Evolutionary conservation across 2,329 filamentous ascomycete species (phyloP), one percentile per base, ranked within the genome.

Genomic region (Ilyonectria robusta): DNA sequence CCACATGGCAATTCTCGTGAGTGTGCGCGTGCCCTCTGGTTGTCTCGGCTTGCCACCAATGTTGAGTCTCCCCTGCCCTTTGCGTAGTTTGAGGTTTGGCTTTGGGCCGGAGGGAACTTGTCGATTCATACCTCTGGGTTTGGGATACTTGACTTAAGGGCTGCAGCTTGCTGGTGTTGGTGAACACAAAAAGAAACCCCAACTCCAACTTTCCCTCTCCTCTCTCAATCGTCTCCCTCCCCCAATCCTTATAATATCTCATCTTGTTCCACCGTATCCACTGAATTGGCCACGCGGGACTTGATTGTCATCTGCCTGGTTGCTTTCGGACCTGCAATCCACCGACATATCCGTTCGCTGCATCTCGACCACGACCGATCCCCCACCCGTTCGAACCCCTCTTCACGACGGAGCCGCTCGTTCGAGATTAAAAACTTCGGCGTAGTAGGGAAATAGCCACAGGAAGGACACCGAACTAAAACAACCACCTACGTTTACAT

Each of bases 281-380:
- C 40, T 42, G 40, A 42, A n/a, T 42, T 42, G 40, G 15, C 26
- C 31, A 23, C 42, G 47, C 19, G 42, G 19, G 59, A 57, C 48
- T 44, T 29, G 35, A 29, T 51, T 48, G 8, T 9, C 11, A 8
- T 42, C n/a, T 6, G 7, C 35, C n/a, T 31, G 10, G n/a, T 11
- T 19, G 19, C 31, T 23, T 19, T 44, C 58, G 58, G 58, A 46
- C 63, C 63, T 66, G 46, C 53, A 61, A 66, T 66, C 53, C 21
- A 66, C 63, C 63, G 63, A 66, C 58, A 47, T 58, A 44, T 19
- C 62, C 56, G n/a, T 64, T 54, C 61, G 42, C 42, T 48, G 51
- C 23, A 56, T 56, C 51, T 50, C 23, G 59, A 62, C 50, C 19
- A 53, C 59, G 48, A 64, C 21, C 31, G 35, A 15, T 35, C 33